Evolutionary conservation across 768 basidiomycete genomes (phyloP).

Genomic region (Gloeostereum incarnatum): DNA sequence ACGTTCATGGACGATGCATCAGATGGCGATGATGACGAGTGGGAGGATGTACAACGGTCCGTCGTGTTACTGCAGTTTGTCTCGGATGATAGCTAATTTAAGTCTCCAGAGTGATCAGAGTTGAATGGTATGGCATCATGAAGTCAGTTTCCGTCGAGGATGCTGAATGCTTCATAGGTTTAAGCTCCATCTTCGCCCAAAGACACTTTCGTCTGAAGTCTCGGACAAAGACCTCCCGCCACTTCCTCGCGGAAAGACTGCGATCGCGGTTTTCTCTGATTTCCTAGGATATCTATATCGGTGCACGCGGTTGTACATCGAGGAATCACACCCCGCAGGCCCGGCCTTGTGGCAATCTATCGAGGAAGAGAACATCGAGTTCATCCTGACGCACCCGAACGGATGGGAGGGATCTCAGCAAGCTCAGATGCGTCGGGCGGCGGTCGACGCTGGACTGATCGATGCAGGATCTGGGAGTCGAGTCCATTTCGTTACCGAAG

Average conservation of each 20-base stretch:
- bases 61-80: background rate
- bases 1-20: slow-evolving; percentile 24
- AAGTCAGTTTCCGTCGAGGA: too few relatives aligned
- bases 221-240: slow-evolving; percentile 24
- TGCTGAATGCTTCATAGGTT: too few relatives aligned
- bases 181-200: slow-evolving; percentile 31
- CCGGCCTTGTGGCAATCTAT: slow-evolving; percentile 33
- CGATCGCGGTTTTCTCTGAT: slow-evolving; percentile 34
- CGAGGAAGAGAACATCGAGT: slow-evolving; percentile 31
- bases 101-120: slow-evolving; percentile 19
- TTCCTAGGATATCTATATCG: slow-evolving; percentile 34
- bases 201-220: slow-evolving; percentile 19
- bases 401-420: slow-evolving; percentile 60
- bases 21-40: slow-evolving; percentile 33
- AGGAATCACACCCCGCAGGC: slow-evolving; percentile 35
- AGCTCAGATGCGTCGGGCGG: slow-evolving; percentile 43
- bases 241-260: slow-evolving; percentile 32
- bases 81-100: background rate
- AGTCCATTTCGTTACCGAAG: slow-evolving; percentile 51
- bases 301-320: slow-evolving; percentile 36
- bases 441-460: slow-evolving; percentile 40
- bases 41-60: slow-evolving; percentile 5
- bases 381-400: slow-evolving; percentile 53
- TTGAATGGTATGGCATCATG: slow-evolving; percentile 42
- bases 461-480: slow-evolving; percentile 28